Evolutionary conservation across 371 early-diverging fungal genomes (phyloP).

Genomic region (Catenaria anguillulae): DNA sequence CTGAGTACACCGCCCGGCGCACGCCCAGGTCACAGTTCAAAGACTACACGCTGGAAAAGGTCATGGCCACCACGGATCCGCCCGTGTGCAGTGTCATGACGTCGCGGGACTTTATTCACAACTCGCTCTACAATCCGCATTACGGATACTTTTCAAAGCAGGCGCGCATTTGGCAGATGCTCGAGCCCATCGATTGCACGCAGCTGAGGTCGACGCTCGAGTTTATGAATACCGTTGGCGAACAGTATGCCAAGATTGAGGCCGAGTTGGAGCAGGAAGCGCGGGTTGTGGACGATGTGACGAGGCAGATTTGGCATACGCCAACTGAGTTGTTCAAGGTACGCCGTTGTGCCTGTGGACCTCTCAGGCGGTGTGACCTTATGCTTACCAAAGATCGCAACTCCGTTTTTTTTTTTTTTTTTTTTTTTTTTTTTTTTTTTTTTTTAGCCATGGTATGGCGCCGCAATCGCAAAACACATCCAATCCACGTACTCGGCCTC

Average conservation of each 20-base stretch:
- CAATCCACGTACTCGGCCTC: conserved; percentile 57
- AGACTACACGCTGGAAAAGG: too few species aligned
- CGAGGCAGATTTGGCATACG: conserved; percentile 92
- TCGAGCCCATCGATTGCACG: conserved; percentile 45
- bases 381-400: too few species aligned
- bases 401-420: too few species aligned
- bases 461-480: conserved; percentile 79
- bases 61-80: too few species aligned
- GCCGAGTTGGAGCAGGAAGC: not conserved
- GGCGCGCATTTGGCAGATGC: conserved; percentile 62
- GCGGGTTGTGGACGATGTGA: conserved; percentile 25
- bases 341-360: conserved; percentile 74
- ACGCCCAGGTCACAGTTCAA: too few species aligned
- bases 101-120: conserved; percentile 80
- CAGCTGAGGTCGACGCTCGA: conserved; percentile 59
- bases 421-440: too few species aligned
- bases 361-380: conserved; percentile 27
- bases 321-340: conserved; percentile 82
- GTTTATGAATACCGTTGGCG: conserved; percentile 59
- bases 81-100: conserved; percentile 44
- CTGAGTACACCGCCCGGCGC: too few species aligned
- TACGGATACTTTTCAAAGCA: conserved; percentile 95
- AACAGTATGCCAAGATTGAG: conserved; percentile 69
- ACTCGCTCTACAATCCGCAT: conserved; percentile 85
- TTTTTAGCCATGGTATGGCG: conserved; percentile 71